Evolutionary conservation across 2,329 filamentous ascomycete species (phyloP).

Genomic region (Whalleya microplaca): DNA sequence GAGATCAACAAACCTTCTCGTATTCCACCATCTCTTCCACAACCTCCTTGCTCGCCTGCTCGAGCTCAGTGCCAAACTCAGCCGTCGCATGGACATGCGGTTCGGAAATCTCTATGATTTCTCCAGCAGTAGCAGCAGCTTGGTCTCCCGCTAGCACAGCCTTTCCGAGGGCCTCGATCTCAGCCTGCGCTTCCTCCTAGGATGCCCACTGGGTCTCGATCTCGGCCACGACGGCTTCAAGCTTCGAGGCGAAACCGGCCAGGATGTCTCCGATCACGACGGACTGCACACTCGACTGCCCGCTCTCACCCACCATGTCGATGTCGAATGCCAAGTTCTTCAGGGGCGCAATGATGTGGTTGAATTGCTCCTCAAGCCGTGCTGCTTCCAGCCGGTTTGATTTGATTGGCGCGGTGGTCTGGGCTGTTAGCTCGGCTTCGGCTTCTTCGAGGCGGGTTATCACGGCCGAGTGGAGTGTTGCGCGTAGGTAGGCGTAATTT

Average conservation of each 20-base stretch:
- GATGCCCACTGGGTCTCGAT: too few species aligned
- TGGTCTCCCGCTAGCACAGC: too few species aligned
- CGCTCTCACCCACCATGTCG: conserved; percentile 20
- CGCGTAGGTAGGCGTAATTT: conserved; percentile 31
- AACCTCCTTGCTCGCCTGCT: conserved; percentile 28
- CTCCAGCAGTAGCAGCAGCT: conserved; percentile 13
- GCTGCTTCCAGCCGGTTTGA: conserved; percentile 17
- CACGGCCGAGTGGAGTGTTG: conserved; percentile 31
- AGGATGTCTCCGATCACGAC: conserved; percentile 20
- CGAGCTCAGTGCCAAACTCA: conserved; percentile 29
- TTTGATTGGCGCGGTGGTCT: conserved; percentile 22
- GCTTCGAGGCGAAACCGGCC: conserved; percentile 19
- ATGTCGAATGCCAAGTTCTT: conserved; percentile 27
- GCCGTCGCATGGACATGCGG: conserved; percentile 18
- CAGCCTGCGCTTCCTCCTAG: too few species aligned
- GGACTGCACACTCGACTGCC: conserved; percentile 16
- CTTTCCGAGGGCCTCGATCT: too few species aligned
- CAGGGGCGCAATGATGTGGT: conserved; percentile 22
- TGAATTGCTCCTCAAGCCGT: conserved; percentile 15
- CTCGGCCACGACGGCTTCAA: conserved; percentile 7
- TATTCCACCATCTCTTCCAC: conserved; percentile 36
- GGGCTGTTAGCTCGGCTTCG: conserved; percentile 16
- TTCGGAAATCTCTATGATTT: conserved; percentile 27
- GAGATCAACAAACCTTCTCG: conserved; percentile 33
- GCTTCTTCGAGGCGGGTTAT: conserved; percentile 24